phyloP scores from a whole-genome alignment of 2,329 filamentous ascomycete genomes.

The Botrytis hyacinthi region DNA sequence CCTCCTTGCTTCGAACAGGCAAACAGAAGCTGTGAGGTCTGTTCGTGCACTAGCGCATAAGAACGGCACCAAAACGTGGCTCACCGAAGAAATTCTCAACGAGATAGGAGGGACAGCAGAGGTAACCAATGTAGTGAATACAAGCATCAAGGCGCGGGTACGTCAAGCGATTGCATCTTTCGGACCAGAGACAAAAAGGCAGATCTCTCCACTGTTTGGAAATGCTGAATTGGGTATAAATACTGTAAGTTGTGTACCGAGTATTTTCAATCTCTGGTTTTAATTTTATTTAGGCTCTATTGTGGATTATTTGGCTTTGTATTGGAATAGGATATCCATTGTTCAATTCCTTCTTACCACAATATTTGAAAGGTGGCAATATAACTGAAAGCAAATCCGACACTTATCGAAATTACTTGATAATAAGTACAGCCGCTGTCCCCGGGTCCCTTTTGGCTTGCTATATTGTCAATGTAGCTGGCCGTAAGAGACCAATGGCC shows the following conservation, averaged over 20 bases:
- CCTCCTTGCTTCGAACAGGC: conserved; percentile 70
- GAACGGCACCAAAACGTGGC: conserved; percentile 69
- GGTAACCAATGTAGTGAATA: conserved; percentile 15
- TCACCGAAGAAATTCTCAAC: conserved; percentile 68
- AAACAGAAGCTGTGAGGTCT: conserved; percentile 75
- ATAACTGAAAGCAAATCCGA: conserved; percentile 43
- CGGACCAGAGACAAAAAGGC: conserved; percentile 51
- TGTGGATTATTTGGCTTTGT: conserved; percentile 79
- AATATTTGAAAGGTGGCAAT: conserved; percentile 68
- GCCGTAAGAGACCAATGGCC: conserved; percentile 71
- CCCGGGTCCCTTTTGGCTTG: conserved; percentile 74
- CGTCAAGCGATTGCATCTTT: conserved; percentile 58
- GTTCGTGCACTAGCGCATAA: conserved; percentile 74
- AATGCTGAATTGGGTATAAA: conserved; percentile 51
- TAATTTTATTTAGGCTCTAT: conserved; percentile 38
- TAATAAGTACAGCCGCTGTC: conserved; percentile 73
- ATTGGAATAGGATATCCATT: conserved; percentile 86
- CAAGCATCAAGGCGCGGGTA: conserved; percentile 29
- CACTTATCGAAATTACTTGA: conserved; percentile 78
- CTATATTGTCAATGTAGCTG: conserved; percentile 67
- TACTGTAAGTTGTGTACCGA: conserved; percentile 39
- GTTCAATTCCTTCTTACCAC: conserved; percentile 87
- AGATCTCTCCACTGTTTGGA: conserved; percentile 64
- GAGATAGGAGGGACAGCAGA: conserved; percentile 48
- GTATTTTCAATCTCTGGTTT: no score